Percentiles rank a stretch among this genome's conserved stretches.
Evolutionary conservation across 2,329 filamentous ascomycete genomes (phyloP).

Genomic region (Biscogniauxia sp.): DNA sequence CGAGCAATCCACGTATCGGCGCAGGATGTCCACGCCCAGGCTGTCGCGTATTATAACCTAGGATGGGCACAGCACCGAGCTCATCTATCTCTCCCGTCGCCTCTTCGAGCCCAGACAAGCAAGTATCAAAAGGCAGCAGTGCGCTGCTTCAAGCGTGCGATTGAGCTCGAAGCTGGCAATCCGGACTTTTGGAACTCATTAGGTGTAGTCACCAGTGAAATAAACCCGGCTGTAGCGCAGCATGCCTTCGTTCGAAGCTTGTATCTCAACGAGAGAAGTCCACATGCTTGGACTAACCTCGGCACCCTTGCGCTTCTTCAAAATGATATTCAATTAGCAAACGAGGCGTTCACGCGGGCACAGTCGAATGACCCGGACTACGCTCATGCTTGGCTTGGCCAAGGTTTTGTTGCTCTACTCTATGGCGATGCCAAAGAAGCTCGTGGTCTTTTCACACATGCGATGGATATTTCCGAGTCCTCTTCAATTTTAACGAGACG

Average conservation of each 20-base stretch:
- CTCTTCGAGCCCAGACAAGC: slow-evolving; percentile 55
- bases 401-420: slow-evolving; percentile 79
- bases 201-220: slow-evolving; percentile 81
- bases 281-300: slow-evolving; percentile 86
- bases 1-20: slow-evolving; percentile 72
- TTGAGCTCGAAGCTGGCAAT: slow-evolving; percentile 92
- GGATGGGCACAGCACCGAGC: slow-evolving; percentile 90
- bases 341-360: slow-evolving; percentile 83
- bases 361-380: slow-evolving; percentile 96
- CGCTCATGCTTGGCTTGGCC: slow-evolving; percentile 89
- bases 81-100: slow-evolving; percentile 61
- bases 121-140: slow-evolving; percentile 78
- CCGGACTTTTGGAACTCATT: slow-evolving; percentile 96
- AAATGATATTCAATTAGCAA: slow-evolving; percentile 80
- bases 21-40: slow-evolving; percentile 79
- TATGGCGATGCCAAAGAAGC: slow-evolving; percentile 75
- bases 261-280: slow-evolving; percentile 86
- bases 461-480: slow-evolving; percentile 86
- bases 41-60: slow-evolving; percentile 95
- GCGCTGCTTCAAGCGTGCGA: slow-evolving; percentile 89
- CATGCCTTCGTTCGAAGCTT: slow-evolving; percentile 90
- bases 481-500: slow-evolving; percentile 70
- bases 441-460: slow-evolving; percentile 83
- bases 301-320: slow-evolving; percentile 83
- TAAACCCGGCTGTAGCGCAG: slow-evolving; percentile 86